A percentile compares a stretch with the other conserved stretches of the same genome.
Evolutionary conservation across 2,329 filamentous ascomycete genomes (phyloP).

Genomic region (Fusarium sublunatum): DNA sequence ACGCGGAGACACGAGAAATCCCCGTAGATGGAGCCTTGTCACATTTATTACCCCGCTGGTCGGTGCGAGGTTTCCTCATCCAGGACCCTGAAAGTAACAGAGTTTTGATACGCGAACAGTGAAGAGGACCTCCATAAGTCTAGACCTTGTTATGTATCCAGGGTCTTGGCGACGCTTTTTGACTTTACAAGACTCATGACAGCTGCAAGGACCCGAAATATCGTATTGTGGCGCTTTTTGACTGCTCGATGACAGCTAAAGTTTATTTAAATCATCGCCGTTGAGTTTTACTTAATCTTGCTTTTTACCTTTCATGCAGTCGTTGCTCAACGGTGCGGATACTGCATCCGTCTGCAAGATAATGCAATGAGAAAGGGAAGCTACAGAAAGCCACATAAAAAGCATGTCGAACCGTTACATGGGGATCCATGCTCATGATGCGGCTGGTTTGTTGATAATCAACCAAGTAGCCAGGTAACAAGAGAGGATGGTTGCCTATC

Average conservation of each 20-base stretch:
- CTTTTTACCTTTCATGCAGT: slow-evolving; percentile 15
- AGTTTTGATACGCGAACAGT: slow-evolving; percentile 16
- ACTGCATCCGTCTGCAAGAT: slow-evolving; percentile 22
- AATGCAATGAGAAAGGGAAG: slow-evolving; percentile 19
- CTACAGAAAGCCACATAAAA: slow-evolving; percentile 31
- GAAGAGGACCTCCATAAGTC: slow-evolving; percentile 20
- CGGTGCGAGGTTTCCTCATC: slow-evolving; percentile 30
- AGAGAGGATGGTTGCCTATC: background rate
- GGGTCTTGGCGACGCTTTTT: slow-evolving; percentile 19
- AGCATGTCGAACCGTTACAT: background rate
- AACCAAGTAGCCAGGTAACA: slow-evolving; percentile 11
- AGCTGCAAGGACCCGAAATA: slow-evolving; percentile 7
- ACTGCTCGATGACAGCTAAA: slow-evolving; percentile 11
- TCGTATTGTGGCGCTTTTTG: slow-evolving; percentile 27
- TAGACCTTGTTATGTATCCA: slow-evolving; percentile 12
- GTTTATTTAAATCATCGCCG: slow-evolving; percentile 18
- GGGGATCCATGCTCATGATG: background rate
- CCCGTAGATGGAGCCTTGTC: slow-evolving; percentile 32
- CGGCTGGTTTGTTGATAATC: slow-evolving; percentile 8
- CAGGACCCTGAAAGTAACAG: slow-evolving; percentile 33
- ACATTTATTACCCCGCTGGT: slow-evolving; percentile 37
- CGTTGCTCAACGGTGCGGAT: slow-evolving; percentile 19
- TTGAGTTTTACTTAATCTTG: slow-evolving; percentile 17
- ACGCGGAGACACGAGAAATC: slow-evolving; percentile 33
- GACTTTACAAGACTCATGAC: slow-evolving; percentile 9